Conservation (phyloP, 345 rosid genomes). For the Adansonia digitata region DNA sequence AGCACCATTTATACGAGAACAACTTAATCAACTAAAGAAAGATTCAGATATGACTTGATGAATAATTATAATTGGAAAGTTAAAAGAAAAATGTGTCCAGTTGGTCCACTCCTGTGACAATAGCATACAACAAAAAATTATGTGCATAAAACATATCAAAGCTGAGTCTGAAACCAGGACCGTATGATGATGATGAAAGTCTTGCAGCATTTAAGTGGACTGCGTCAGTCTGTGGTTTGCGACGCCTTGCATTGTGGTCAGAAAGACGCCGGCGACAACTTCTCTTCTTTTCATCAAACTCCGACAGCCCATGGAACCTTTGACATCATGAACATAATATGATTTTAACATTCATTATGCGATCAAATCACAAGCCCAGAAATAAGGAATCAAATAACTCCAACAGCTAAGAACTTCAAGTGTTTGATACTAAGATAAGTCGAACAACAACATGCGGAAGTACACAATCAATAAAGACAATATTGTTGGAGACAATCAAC, state of each 20-base stretch:
- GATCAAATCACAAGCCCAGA: neutral
- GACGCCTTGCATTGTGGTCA: constrained; percentile 96
- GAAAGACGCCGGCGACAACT: constrained; percentile 90
- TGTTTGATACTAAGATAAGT: neutral
- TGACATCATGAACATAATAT: constrained; percentile 13
- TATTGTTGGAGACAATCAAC: neutral
- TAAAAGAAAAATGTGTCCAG: neutral
- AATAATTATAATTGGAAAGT: neutral
- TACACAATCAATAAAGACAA: constrained; percentile 6
- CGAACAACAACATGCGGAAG: neutral
- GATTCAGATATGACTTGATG: neutral
- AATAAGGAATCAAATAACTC: neutral
- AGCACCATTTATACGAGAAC: neutral
- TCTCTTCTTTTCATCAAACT: constrained; percentile 89
- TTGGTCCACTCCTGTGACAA: neutral
- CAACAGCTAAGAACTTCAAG: neutral
- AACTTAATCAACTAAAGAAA: neutral
- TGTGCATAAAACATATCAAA: neutral
- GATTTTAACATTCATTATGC: constrained; percentile 1
- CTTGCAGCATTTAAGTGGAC: constrained; percentile 44
- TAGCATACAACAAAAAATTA: neutral
- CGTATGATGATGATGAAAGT: constrained; percentile 38
- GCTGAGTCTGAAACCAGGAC: constrained; percentile 34
- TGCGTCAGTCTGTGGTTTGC: constrained; percentile 72
- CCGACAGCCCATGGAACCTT: constrained; percentile 85